Conservation (phyloP, 495 filamentous ascomycete genomes). For the Aspergillus mulundensis region DNA sequence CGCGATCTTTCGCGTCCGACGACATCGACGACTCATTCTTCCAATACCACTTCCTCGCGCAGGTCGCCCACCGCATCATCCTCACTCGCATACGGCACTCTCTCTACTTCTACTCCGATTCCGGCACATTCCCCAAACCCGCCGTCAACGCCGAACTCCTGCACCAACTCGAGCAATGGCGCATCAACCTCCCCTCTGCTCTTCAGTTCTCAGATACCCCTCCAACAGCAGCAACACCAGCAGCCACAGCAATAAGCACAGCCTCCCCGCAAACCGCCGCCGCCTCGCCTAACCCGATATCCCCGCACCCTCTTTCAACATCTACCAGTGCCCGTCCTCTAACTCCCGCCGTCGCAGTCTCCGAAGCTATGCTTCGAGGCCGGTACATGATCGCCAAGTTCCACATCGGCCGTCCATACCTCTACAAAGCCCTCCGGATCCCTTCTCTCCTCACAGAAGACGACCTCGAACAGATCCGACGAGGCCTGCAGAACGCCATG, state of each 20-base stretch:
- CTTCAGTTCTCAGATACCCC: slow-evolving; percentile 36
- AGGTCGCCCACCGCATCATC: slow-evolving; percentile 48
- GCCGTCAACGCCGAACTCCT: slow-evolving; percentile 43
- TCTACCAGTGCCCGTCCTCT: slow-evolving; percentile 22
- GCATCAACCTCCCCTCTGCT: slow-evolving; percentile 38
- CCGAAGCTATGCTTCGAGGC: slow-evolving; percentile 45
- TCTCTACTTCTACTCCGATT: slow-evolving; percentile 47
- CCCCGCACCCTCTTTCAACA: slow-evolving; percentile 15
- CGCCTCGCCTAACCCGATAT: slow-evolving; percentile 19
- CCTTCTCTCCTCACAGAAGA: slow-evolving; percentile 39
- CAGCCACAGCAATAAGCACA: not conserved
- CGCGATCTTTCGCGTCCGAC: slow-evolving; percentile 26
- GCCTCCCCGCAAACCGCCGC: slow-evolving; percentile 23
- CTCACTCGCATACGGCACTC: slow-evolving; percentile 46
- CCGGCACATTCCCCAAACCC: slow-evolving; percentile 42
- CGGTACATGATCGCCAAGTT: slow-evolving; percentile 45
- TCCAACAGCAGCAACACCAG: slow-evolving; percentile 8
- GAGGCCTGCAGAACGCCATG: slow-evolving; percentile 42
- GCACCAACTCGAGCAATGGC: slow-evolving; percentile 48
- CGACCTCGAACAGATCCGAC: slow-evolving; percentile 42
- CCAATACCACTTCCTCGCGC: slow-evolving; percentile 48
- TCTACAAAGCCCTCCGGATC: slow-evolving; percentile 45
- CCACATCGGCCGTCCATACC: slow-evolving; percentile 46
- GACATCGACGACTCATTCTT: slow-evolving; percentile 45
- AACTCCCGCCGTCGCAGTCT: slow-evolving; percentile 38